Conservation (phyloP, 306 rosid genomes). For the Clitoria ternatea region DNA sequence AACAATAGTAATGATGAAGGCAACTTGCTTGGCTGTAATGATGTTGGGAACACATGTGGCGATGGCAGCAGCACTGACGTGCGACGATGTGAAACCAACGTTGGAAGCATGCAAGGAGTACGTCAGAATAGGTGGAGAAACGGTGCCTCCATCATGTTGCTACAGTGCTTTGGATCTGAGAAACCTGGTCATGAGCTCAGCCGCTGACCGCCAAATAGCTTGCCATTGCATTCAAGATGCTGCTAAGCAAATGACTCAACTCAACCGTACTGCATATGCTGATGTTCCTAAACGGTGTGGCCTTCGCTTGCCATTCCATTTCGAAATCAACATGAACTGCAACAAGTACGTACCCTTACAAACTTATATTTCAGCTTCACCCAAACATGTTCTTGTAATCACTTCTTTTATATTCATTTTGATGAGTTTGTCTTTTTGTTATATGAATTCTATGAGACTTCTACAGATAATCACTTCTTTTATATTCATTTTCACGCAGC, state of each 20-base stretch:
- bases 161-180: not conserved
- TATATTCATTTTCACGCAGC: too few species aligned
- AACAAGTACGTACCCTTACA: not conserved
- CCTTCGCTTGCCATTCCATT: conserved; percentile 34
- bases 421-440: too few species aligned
- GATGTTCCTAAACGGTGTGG: conserved; percentile 35
- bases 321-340: conserved; percentile 38
- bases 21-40: not conserved
- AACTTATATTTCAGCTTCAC: too few species aligned
- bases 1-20: too few species aligned
- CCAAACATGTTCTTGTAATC: too few species aligned
- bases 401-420: too few species aligned
- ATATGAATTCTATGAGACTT: too few species aligned
- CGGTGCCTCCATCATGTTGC: conserved; percentile 26
- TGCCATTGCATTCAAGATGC: conserved; percentile 40
- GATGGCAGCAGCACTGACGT: not conserved
- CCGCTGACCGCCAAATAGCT: not conserved
- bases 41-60: not conserved
- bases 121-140: not conserved
- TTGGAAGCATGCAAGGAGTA: not conserved
- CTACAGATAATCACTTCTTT: too few species aligned
- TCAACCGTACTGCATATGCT: conserved; percentile 4
- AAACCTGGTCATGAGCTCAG: not conserved
- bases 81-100: conserved; percentile 6
- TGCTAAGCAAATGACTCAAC: not conserved